Conservation (phyloP, 164 flowering plant species). For the Vitis amurensis region DNA sequence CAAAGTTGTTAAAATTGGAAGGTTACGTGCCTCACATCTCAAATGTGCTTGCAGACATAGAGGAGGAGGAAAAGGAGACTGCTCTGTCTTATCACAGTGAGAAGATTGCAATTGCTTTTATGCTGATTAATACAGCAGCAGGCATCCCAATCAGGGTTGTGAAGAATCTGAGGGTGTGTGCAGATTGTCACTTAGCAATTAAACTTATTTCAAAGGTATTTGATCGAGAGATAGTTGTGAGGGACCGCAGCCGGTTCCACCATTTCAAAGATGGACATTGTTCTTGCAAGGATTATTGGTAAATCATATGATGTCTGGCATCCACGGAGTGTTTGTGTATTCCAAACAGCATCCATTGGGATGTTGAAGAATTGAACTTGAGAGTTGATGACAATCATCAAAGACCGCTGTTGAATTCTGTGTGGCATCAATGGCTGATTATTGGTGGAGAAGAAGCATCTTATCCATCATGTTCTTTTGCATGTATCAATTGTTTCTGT, state of each 20-base stretch:
- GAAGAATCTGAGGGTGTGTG: constrained; percentile 42
- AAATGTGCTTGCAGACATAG: constrained; percentile 36
- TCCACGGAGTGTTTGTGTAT: not conserved
- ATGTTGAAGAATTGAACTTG: not conserved
- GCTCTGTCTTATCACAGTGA: constrained; percentile 42
- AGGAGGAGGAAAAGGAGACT: constrained; percentile 41
- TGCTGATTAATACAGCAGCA: constrained; percentile 31
- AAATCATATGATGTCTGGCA: not conserved
- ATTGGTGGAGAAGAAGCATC: too few species aligned
- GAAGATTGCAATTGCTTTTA: constrained; percentile 42
- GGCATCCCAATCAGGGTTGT: constrained; percentile 35
- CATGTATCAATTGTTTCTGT: too few species aligned
- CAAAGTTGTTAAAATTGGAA: constrained; percentile 27
- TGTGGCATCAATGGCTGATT: too few species aligned
- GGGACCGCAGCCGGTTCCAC: constrained; percentile 45
- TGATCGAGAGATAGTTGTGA: constrained; percentile 33
- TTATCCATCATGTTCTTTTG: too few species aligned
- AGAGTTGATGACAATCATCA: not conserved
- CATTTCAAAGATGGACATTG: constrained; percentile 40
- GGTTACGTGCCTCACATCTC: constrained; percentile 35
- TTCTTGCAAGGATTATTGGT: constrained; percentile 45
- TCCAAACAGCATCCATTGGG: not conserved
- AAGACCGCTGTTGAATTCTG: not conserved
- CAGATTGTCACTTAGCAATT: constrained; percentile 40
- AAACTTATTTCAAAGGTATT: constrained; percentile 38